A percentile compares a stretch with the other conserved stretches of the same genome.
These are phyloP conservation scores for Colletotrichum theobromicola DNA, from an alignment of 2,329 filamentous ascomycete species.

Conservation along the genomic window DNA sequence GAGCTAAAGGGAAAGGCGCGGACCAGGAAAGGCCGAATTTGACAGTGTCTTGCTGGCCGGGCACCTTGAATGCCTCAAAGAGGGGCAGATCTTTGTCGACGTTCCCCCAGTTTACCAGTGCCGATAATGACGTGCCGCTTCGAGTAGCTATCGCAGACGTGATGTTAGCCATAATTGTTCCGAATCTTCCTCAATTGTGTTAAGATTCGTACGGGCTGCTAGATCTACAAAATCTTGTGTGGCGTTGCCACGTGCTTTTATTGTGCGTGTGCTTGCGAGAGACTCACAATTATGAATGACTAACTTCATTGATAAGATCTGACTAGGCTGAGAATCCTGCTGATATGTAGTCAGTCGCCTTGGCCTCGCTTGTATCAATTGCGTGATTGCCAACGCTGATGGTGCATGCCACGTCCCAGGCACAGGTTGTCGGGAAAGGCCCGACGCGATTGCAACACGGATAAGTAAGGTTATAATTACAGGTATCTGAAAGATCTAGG, in stretches of 20 bases:
- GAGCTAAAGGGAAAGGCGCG: constrained; percentile 28
- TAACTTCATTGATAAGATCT: not conserved
- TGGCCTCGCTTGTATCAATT: not conserved
- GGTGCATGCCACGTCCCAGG: not conserved
- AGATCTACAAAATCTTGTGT: not conserved
- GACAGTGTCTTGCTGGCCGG: constrained; percentile 26
- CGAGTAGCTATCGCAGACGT: not conserved
- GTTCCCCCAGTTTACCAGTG: not conserved
- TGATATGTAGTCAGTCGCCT: not conserved
- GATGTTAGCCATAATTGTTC: not conserved
- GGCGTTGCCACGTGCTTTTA: not conserved
- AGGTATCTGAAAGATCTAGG: too few species aligned
- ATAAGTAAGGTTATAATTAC: too few species aligned
- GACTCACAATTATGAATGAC: not conserved
- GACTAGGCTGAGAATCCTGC: not conserved
- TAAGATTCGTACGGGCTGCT: not conserved
- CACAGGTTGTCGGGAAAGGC: not conserved
- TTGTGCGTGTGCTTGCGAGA: not conserved
- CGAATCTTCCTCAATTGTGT: not conserved
- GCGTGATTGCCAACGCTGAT: not conserved
- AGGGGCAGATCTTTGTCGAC: too few species aligned
- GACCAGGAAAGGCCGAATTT: constrained; percentile 25
- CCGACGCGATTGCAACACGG: not conserved
- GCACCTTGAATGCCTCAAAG: constrained; percentile 24
- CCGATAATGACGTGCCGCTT: not conserved